phyloP scores from a whole-genome alignment of 2,329 filamentous ascomycete species.

The Hypoxylon sp. region DNA sequence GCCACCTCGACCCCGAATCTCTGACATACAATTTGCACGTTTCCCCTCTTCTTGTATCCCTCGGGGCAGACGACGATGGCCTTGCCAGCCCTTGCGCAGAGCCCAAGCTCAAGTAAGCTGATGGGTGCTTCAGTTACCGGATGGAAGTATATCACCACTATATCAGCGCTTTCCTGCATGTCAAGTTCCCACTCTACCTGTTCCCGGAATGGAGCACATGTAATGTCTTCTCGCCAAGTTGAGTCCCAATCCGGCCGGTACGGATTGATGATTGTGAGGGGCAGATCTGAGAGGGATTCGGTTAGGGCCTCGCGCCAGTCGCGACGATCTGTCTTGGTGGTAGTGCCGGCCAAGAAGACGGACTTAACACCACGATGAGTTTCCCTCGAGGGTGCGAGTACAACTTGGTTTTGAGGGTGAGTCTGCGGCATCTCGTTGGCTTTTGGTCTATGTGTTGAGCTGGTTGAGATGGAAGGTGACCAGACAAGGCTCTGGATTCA shows the following conservation, averaged over 20 bases:
- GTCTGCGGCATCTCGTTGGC: slow-evolving; percentile 24
- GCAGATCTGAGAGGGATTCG: slow-evolving; percentile 56
- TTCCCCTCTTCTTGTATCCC: slow-evolving; percentile 70
- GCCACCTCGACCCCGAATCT: slow-evolving; percentile 61
- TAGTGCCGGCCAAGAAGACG: slow-evolving; percentile 72
- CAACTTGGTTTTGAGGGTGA: slow-evolving; percentile 46
- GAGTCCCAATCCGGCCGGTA: slow-evolving; percentile 68
- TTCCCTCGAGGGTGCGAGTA: slow-evolving; percentile 50
- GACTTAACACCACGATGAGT: slow-evolving; percentile 46
- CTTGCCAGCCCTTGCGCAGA: slow-evolving; percentile 60
- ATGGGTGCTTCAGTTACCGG: slow-evolving; percentile 66
- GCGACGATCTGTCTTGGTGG: slow-evolving; percentile 56
- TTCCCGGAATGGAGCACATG: slow-evolving; percentile 60
- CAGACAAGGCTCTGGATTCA: slow-evolving; percentile 9
- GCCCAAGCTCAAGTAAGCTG: slow-evolving; percentile 71
- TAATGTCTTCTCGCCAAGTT: slow-evolving; percentile 64
- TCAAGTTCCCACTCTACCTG: slow-evolving; percentile 72
- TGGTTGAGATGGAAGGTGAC: slow-evolving; percentile 12
- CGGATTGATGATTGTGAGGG: slow-evolving; percentile 70
- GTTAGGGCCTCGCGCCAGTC: slow-evolving; percentile 67
- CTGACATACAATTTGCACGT: slow-evolving; percentile 70
- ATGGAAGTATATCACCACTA: slow-evolving; percentile 71
- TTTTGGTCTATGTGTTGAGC: background rate
- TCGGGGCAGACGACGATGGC: slow-evolving; percentile 66
- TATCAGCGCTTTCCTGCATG: slow-evolving; percentile 64